Evolutionary conservation across 106 monocot genomes (phyloP).

Genomic region (Alisma plantagoaquatica): DNA sequence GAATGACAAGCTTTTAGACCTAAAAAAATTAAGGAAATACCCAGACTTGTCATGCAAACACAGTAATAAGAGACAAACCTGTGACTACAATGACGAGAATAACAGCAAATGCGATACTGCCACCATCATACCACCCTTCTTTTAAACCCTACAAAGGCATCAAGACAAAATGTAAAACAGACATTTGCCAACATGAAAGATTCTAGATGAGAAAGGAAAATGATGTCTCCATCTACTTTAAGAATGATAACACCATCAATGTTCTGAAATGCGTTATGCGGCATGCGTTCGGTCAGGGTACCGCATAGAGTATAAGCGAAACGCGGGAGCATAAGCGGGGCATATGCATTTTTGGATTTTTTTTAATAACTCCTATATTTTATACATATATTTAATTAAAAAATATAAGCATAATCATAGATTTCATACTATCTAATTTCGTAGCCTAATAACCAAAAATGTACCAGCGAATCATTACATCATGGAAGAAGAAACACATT

Average conservation of each 20-base stretch:
- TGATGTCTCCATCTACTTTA: not conserved
- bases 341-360: too few relatives aligned
- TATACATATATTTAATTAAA: too few relatives aligned
- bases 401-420: too few relatives aligned
- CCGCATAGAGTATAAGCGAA: too few relatives aligned
- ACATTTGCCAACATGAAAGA: not conserved
- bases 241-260: not conserved
- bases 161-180: not conserved
- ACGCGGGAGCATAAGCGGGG: too few relatives aligned
- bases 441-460: too few relatives aligned
- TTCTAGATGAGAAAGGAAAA: not conserved
- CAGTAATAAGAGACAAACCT: conserved; percentile 21
- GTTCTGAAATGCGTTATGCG: too few relatives aligned
- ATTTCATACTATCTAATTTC: too few relatives aligned
- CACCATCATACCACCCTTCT: conserved; percentile 90
- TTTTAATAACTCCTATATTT: too few relatives aligned
- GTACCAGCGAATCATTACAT: too few relatives aligned
- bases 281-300: too few relatives aligned
- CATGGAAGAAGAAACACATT: too few relatives aligned
- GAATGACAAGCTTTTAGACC: not conserved
- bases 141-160: not conserved
- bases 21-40: not conserved
- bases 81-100: conserved; percentile 76
- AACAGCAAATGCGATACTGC: conserved; percentile 83
- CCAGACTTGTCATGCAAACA: not conserved